A percentile compares a stretch with the other conserved stretches of the same genome.
Evolutionary conservation across 2,329 filamentous ascomycete genomes (phyloP).

Genomic region (Aspergillus udagawae): DNA sequence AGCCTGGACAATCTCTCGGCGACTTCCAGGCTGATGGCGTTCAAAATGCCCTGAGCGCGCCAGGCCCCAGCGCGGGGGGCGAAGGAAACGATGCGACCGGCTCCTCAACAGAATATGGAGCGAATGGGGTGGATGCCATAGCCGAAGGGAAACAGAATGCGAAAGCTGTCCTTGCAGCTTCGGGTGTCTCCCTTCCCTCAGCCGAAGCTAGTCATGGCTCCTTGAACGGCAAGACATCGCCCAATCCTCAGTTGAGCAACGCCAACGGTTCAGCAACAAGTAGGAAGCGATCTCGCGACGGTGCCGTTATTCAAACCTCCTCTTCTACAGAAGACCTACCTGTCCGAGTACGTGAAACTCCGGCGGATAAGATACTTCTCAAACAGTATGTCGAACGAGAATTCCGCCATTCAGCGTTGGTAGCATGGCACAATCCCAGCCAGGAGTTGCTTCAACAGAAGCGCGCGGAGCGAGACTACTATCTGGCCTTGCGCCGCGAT

Average conservation of each 20-base stretch:
- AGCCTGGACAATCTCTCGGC: constrained; percentile 19
- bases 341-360: constrained; percentile 40
- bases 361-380: constrained; percentile 50
- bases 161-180: constrained; percentile 55
- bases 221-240: constrained; percentile 24
- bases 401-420: constrained; percentile 54
- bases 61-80: constrained; percentile 16
- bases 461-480: constrained; percentile 66
- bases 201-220: constrained; percentile 27
- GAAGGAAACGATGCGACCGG: constrained; percentile 19
- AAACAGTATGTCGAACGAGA: constrained; percentile 65
- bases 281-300: constrained; percentile 58
- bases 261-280: constrained; percentile 49
- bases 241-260: constrained; percentile 29
- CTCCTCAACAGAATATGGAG: constrained; percentile 19
- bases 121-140: constrained; percentile 44
- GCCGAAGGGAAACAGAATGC: constrained; percentile 58
- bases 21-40: constrained; percentile 20
- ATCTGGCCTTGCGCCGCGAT: constrained; percentile 61
- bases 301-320: constrained; percentile 48
- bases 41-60: constrained; percentile 24
- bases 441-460: constrained; percentile 60
- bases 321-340: constrained; percentile 26
- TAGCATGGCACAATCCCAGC: constrained; percentile 49
- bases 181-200: constrained; percentile 32